Base-by-base conservation (phyloP, 345 rosid species). In the Angophora floribunda region DNA sequence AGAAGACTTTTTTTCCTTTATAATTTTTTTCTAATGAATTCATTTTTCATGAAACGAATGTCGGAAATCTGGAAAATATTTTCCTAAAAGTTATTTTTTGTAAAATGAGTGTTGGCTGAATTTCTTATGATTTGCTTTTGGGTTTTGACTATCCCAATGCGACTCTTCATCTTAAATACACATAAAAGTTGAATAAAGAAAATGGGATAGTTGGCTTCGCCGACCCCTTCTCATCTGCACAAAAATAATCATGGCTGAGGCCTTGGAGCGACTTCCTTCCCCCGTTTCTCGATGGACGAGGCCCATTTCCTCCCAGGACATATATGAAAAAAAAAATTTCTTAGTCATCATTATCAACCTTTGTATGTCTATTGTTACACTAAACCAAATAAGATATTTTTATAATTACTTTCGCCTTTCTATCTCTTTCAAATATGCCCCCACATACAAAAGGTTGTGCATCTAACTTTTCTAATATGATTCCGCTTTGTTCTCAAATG, bases 401-500 rank as follows among this genome's bases (percentile, higher is more conserved):
- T 8, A 55, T 55, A 55, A 21, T 24, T 55, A 22, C 61, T 22
- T 26, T 55, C 61, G 19, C 61, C 19, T 55, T 55, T 55, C 61
- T 55, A 21, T 55, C 19, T 55, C 61, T 55, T 21, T 26, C 61
- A 55, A 55, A 55, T 21, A 55, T 55, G 28, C 5, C 61, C 26
- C 61, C 21, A 21, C 61, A 55, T 0, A 55, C 0, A 55, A 55
- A 55, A 21, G 22, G 28, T 21, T 5, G 11, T 55, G 61, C 61
- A 53, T 53, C 59, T 19, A 4, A 55, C 61, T 55, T 55, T 55
- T 55, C 0, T 55, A 21, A 55, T 21, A 0, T 55, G 61, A 55
- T 55, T 55, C 12, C 0, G 0, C 0, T 55, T 55, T 55, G 8
- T 55, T 55, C 61, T 55, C 61, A 55, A 55, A 55, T 55, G 61